Conservation (phyloP, 2,329 filamentous ascomycete species). For the Dactylellina haptotyla region DNA sequence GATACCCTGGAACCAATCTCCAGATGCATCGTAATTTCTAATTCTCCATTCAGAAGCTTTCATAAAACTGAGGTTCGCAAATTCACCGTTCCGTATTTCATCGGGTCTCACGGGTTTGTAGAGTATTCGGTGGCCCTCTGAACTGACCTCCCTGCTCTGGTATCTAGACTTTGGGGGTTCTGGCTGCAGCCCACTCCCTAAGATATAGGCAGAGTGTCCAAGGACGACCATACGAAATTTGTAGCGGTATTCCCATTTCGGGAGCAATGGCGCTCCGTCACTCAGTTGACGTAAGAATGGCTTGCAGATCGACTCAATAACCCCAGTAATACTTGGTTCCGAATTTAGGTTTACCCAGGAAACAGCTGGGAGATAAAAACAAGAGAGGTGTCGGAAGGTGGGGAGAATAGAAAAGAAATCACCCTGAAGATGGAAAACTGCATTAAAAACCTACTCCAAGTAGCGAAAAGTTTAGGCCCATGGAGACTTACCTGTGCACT, state of each 20-base stretch:
- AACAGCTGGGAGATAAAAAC: constrained; percentile 5
- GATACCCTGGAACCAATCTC: constrained; percentile 35
- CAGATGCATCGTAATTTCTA: constrained; percentile 24
- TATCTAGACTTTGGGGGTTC: neutral
- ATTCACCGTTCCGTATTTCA: constrained; percentile 4
- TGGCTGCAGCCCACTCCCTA: neutral
- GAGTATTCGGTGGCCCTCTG: neutral
- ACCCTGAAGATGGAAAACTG: neutral
- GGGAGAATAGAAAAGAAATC: constrained; percentile 21
- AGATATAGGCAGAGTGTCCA: neutral
- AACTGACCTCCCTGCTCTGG: neutral
- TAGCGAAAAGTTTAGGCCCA: neutral
- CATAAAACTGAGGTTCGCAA: constrained; percentile 4
- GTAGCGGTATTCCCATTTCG: constrained; percentile 21
- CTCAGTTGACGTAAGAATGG: constrained; percentile 22
- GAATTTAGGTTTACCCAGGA: neutral
- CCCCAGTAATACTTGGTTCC: neutral
- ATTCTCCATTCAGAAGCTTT: constrained; percentile 21
- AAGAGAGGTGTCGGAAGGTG: constrained; percentile 9
- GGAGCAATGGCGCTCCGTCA: neutral
- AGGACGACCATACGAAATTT: constrained; percentile 19
- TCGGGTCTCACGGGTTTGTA: constrained; percentile 5
- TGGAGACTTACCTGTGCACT: constrained; percentile 3
- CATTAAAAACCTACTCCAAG: neutral
- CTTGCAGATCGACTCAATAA: neutral